Evolutionary conservation across 2,329 filamentous ascomycete genomes (phyloP).

Genomic region (Xylaria sp.): DNA sequence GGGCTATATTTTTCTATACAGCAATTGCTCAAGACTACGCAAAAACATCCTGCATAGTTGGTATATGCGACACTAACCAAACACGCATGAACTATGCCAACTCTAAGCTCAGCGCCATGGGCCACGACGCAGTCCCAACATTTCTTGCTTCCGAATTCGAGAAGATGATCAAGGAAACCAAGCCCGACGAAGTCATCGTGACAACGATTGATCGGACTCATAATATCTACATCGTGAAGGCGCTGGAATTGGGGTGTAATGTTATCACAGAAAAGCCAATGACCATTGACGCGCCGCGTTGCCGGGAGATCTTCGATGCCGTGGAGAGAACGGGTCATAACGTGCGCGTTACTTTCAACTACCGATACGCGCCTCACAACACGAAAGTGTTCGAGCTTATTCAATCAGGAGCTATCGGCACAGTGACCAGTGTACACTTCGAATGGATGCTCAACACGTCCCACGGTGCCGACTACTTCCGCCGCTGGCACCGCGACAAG

Average conservation of each 20-base stretch:
- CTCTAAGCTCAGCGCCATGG: conserved; percentile 51
- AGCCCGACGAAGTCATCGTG: conserved; percentile 65
- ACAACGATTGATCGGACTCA: conserved; percentile 69
- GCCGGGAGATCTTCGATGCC: conserved; percentile 59
- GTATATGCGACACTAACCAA: conserved; percentile 64
- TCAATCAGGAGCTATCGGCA: conserved; percentile 59
- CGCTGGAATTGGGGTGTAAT: conserved; percentile 63
- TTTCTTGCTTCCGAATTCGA: conserved; percentile 62
- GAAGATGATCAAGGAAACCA: conserved; percentile 60
- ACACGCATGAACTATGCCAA: conserved; percentile 65
- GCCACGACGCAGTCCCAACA: conserved; percentile 56
- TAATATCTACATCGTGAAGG: conserved; percentile 63
- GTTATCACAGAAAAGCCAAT: conserved; percentile 70
- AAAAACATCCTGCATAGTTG: conserved; percentile 57
- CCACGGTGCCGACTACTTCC: conserved; percentile 67
- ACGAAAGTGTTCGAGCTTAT: conserved; percentile 63
- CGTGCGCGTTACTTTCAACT: conserved; percentile 67
- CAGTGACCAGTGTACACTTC: conserved; percentile 63
- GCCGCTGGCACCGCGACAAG: conserved; percentile 67
- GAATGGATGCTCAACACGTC: conserved; percentile 68
- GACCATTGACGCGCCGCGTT: conserved; percentile 64
- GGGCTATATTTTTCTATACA: conserved; percentile 66
- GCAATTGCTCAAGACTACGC: conserved; percentile 60
- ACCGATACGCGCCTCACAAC: conserved; percentile 69
- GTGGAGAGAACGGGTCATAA: conserved; percentile 55